Percentiles rank a stretch among this genome's conserved stretches.
These are phyloP conservation scores for Candida verbasci DNA, from an alignment of 805 yeast species.

Conservation along the genomic window DNA sequence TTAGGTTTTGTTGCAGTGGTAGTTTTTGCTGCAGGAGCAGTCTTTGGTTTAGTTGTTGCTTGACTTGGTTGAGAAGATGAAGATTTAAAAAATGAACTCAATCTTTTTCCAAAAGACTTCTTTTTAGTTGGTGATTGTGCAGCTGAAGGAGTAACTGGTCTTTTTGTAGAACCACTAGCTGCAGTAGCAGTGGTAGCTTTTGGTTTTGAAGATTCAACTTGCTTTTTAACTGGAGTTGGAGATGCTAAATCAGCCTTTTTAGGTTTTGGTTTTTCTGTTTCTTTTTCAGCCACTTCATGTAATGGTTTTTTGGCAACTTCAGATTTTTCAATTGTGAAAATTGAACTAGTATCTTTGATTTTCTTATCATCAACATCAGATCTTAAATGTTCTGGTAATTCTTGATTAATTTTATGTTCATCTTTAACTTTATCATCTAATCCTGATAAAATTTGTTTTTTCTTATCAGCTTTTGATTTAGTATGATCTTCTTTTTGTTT, in stretches of 20 bases:
- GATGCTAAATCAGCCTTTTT: constrained; percentile 4
- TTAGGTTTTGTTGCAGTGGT: constrained; percentile 1
- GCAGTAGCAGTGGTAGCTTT: constrained; percentile 3
- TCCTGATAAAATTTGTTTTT: constrained; percentile 26
- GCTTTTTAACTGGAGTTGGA: neutral
- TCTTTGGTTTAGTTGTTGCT: constrained; percentile 5
- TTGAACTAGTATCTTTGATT: constrained; percentile 35
- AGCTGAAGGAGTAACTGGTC: constrained; percentile 8
- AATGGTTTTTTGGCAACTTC: constrained; percentile 8
- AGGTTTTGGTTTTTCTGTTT: constrained; percentile 4
- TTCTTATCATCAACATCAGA: constrained; percentile 29
- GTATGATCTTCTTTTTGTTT: constrained; percentile 33
- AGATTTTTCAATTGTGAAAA: constrained; percentile 32
- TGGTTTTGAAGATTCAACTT: constrained; percentile 8
- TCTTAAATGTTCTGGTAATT: constrained; percentile 51
- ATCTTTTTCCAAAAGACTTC: constrained; percentile 16
- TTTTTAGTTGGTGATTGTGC: constrained; percentile 10
- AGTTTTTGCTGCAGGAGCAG: neutral
- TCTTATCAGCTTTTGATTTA: constrained; percentile 32
- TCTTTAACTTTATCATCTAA: constrained; percentile 39
- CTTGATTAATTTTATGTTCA: constrained; percentile 44
- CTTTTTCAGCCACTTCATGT: constrained; percentile 9
- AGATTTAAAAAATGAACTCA: constrained; percentile 11
- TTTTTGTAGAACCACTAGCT: constrained; percentile 4
- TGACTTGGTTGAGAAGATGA: neutral